Evolutionary conservation across 139 green algal species (phyloP).

Genomic region (Pedinophyceae sp.): DNA sequence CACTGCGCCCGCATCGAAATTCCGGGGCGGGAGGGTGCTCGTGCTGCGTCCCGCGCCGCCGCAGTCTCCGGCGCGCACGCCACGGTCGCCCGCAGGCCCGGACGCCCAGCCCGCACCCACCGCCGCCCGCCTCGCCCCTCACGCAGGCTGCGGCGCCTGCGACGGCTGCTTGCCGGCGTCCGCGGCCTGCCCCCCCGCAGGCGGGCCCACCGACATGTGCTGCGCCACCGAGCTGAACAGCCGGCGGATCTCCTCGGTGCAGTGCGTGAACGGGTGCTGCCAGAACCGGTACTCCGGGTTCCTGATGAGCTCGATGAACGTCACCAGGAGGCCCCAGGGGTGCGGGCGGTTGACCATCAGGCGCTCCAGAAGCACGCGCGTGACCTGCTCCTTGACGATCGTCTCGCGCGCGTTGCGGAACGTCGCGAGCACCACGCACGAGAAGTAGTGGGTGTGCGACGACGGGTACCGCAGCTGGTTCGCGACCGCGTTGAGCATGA

Average conservation of each 20-base stretch:
- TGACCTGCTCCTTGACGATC: slow-evolving; percentile 32
- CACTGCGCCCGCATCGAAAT: too few relatives aligned
- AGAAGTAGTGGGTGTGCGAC: slow-evolving; percentile 98
- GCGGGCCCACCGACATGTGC: too few relatives aligned
- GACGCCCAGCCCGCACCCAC: too few relatives aligned
- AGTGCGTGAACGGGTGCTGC: slow-evolving; percentile 81
- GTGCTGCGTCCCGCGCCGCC: too few relatives aligned
- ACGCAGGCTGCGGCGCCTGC: too few relatives aligned
- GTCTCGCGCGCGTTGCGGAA: slow-evolving; percentile 58
- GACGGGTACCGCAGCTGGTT: slow-evolving; percentile 99
- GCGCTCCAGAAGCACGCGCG: slow-evolving; percentile 92
- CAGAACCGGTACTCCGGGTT: slow-evolving; percentile 97
- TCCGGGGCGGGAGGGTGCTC: too few relatives aligned
- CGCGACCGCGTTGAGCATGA: slow-evolving; percentile 88
- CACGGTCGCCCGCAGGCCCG: too few relatives aligned
- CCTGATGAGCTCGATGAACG: slow-evolving; percentile 99
- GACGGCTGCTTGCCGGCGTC: too few relatives aligned
- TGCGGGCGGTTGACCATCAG: slow-evolving; percentile 94
- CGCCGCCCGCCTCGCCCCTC: too few relatives aligned
- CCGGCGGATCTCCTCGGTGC: slow-evolving; percentile 84
- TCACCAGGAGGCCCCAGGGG: slow-evolving; percentile 91
- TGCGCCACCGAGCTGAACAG: slow-evolving; percentile 86
- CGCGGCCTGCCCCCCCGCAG: too few relatives aligned
- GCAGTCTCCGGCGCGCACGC: too few relatives aligned
- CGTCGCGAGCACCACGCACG: slow-evolving; percentile 77